Evolutionary conservation across 257 asterid species (phyloP).

Genomic region (Lycium ferocissimum): DNA sequence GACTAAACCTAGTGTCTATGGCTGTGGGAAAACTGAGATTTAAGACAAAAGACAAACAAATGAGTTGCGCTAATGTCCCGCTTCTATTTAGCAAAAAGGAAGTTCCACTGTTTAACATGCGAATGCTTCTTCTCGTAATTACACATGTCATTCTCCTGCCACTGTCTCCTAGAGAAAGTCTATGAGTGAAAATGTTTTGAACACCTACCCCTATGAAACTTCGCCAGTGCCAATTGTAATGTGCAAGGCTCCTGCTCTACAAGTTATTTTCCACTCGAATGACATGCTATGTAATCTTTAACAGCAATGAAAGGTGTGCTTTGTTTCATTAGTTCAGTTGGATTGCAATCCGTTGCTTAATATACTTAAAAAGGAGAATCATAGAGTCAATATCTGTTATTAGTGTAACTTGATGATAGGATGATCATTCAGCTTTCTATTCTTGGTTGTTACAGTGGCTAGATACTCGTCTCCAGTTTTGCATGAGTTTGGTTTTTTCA

Average conservation of each 20-base stretch:
- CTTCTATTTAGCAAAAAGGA: background rate
- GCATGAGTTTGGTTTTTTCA: background rate
- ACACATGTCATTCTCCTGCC: background rate
- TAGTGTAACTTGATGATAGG: constrained; percentile 27
- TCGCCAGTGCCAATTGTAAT: background rate
- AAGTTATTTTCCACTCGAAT: background rate
- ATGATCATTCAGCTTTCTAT: background rate
- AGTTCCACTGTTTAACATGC: background rate
- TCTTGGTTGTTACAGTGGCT: background rate
- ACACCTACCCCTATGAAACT: background rate
- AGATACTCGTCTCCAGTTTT: background rate
- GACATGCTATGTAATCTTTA: background rate
- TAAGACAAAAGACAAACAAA: background rate
- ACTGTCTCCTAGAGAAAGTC: background rate
- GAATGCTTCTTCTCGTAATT: background rate
- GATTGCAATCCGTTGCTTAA: background rate
- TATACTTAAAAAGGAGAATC: background rate
- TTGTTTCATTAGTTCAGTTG: background rate
- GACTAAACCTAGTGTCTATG: background rate
- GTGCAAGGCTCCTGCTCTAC: background rate
- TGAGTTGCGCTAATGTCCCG: background rate
- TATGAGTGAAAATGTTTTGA: background rate
- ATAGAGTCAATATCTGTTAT: background rate
- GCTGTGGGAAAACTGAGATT: background rate
- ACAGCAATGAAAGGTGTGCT: background rate